Evolutionary conservation across 768 basidiomycete species (phyloP).

Genomic region (Leccinum obscurum): DNA sequence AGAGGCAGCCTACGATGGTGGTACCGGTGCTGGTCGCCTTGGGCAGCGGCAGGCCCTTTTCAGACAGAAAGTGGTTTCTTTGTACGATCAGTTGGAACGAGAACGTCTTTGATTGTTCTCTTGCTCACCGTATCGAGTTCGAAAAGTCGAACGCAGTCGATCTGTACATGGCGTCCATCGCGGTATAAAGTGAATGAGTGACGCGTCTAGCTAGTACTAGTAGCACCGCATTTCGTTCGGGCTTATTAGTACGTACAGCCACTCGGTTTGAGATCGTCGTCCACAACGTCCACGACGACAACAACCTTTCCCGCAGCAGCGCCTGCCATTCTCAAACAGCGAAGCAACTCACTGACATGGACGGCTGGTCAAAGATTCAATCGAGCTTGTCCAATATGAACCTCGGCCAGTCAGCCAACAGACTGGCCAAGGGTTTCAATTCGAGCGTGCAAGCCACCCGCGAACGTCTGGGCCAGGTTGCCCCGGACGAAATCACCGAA

Average conservation of each 20-base stretch:
- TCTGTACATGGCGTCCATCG: slow-evolving; percentile 50
- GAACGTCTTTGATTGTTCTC: not conserved
- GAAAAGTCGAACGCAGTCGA: slow-evolving; percentile 76
- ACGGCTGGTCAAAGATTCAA: slow-evolving; percentile 67
- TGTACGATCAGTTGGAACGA: not conserved
- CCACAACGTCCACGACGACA: slow-evolving; percentile 7
- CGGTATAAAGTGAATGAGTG: not conserved
- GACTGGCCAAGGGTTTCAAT: slow-evolving; percentile 76
- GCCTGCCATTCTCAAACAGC: not conserved
- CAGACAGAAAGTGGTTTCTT: slow-evolving; percentile 72
- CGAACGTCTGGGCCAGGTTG: slow-evolving; percentile 88
- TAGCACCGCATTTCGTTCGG: slow-evolving; percentile 11
- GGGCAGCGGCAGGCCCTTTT: slow-evolving; percentile 71
- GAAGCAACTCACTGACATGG: slow-evolving; percentile 24
- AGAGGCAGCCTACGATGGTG: slow-evolving; percentile 96
- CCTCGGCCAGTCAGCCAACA: slow-evolving; percentile 72
- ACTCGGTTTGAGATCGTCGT: not conserved
- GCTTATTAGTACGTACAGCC: slow-evolving; percentile 3
- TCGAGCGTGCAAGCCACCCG: slow-evolving; percentile 83
- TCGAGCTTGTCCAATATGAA: slow-evolving; percentile 65
- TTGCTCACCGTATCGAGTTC: slow-evolving; percentile 63
- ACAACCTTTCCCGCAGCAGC: not conserved
- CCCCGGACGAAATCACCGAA: slow-evolving; percentile 93
- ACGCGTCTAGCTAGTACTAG: slow-evolving; percentile 32
- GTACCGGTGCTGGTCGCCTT: slow-evolving; percentile 93